Percentiles rank a stretch among this genome's conserved stretches.
Conservation (phyloP, 306 rosid species). For the Pachyrhizus erosus region DNA sequence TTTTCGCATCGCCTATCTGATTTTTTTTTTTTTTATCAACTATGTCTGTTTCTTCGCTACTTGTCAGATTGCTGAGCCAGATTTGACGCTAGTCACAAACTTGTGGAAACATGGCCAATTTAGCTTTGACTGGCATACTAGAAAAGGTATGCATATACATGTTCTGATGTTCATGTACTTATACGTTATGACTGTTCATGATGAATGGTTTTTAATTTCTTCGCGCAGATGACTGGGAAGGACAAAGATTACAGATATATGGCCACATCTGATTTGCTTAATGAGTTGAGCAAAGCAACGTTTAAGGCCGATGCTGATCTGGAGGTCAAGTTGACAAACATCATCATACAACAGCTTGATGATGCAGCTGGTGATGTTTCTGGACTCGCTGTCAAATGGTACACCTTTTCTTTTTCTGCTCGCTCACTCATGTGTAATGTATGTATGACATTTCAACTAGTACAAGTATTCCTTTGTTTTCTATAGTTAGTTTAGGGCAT, state of each 20-base stretch:
- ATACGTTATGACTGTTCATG: not conserved
- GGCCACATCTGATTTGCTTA: slow-evolving; percentile 95
- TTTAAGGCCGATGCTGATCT: slow-evolving; percentile 85
- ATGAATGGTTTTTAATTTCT: slow-evolving; percentile 15
- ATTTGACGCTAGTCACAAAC: slow-evolving; percentile 9
- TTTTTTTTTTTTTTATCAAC: not conserved
- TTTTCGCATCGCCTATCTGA: not conserved
- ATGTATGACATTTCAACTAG: not conserved
- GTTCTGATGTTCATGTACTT: not conserved
- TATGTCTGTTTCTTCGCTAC: not conserved
- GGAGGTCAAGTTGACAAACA: slow-evolving; percentile 69
- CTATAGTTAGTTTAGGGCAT: not conserved
- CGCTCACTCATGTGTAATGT: not conserved
- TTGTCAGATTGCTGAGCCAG: slow-evolving; percentile 32
- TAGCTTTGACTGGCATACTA: slow-evolving; percentile 73
- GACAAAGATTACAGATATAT: slow-evolving; percentile 95
- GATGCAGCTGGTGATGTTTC: slow-evolving; percentile 97
- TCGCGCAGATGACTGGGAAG: slow-evolving; percentile 84
- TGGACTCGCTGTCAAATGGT: slow-evolving; percentile 95
- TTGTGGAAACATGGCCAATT: slow-evolving; percentile 66
- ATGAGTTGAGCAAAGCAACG: slow-evolving; percentile 68
- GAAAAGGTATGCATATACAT: slow-evolving; percentile 66
- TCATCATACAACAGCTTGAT: slow-evolving; percentile 91
- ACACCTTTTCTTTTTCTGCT: not conserved
- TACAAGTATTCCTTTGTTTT: not conserved